Percentiles rank a stretch among this genome's conserved stretches.
These are phyloP conservation scores for Calophaca sinica DNA, from an alignment of 306 rosid genomes.

Conservation along the genomic window DNA sequence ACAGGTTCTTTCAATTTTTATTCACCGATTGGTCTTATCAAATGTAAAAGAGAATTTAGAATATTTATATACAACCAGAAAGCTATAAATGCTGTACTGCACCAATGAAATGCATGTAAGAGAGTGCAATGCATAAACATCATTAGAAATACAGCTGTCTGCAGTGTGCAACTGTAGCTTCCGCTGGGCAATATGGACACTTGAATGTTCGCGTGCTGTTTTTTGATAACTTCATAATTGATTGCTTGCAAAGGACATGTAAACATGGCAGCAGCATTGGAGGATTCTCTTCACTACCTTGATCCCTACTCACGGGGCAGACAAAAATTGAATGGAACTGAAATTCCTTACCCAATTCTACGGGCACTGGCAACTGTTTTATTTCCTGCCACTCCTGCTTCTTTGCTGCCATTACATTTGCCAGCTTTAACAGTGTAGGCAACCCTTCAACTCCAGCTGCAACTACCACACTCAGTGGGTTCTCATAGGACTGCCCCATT, in stretches of 20 bases:
- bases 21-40: slow-evolving; percentile 40
- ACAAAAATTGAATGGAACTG: slow-evolving; percentile 90
- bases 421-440: slow-evolving; percentile 81
- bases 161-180: slow-evolving; percentile 69
- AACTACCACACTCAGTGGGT: slow-evolving; percentile 72
- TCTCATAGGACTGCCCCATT: slow-evolving; percentile 67
- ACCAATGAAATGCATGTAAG: slow-evolving; percentile 38
- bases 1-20: slow-evolving; percentile 50
- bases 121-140: slow-evolving; percentile 14
- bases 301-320: slow-evolving; percentile 92
- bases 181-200: slow-evolving; percentile 86
- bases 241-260: slow-evolving; percentile 92
- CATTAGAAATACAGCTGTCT: slow-evolving; percentile 69
- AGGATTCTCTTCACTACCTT: slow-evolving; percentile 83
- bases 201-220: slow-evolving; percentile 74
- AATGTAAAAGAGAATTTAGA: slow-evolving; percentile 48
- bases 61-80: slow-evolving; percentile 58
- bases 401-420: slow-evolving; percentile 85
- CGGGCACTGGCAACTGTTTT: slow-evolving; percentile 83
- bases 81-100: slow-evolving; percentile 49
- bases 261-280: slow-evolving; percentile 86
- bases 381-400: slow-evolving; percentile 88
- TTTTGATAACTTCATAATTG: slow-evolving; percentile 74
- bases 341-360: slow-evolving; percentile 83
- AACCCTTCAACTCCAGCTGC: slow-evolving; percentile 86